phyloP scores from a whole-genome alignment of 306 rosid species.

The Canavalia ensiformis region DNA sequence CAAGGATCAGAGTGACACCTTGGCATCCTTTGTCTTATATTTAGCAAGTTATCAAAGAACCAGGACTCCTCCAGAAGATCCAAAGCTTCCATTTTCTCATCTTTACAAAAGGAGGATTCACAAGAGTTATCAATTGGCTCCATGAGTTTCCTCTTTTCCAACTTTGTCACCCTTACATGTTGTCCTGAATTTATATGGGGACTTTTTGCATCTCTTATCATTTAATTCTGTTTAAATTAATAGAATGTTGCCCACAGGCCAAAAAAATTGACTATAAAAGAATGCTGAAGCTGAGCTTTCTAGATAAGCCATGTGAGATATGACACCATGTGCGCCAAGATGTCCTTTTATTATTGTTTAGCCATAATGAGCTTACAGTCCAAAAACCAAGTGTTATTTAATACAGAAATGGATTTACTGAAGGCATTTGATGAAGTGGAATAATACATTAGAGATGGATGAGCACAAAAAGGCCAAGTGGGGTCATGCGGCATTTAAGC shows the following conservation, averaged over 20 bases:
- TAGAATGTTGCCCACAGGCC: conserved; percentile 25
- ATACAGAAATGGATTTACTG: conserved; percentile 1
- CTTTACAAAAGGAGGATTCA: conserved; percentile 58
- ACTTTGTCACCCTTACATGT: conserved; percentile 32
- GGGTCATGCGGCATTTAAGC: conserved; percentile 47
- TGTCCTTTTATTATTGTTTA: conserved; percentile 35
- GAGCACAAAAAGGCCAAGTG: conserved; percentile 40
- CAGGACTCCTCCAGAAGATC: conserved; percentile 85
- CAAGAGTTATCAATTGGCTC: conserved; percentile 53
- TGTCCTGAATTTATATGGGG: conserved; percentile 34
- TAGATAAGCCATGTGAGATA: conserved; percentile 63
- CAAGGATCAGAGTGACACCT: conserved; percentile 75
- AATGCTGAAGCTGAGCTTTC: conserved; percentile 43
- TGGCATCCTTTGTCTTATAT: conserved; percentile 59
- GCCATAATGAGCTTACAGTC: conserved; percentile 38
- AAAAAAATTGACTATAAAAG: conserved; percentile 29
- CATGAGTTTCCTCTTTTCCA: conserved; percentile 61
- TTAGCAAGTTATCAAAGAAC: conserved; percentile 79
- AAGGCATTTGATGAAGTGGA: conserved; percentile 36
- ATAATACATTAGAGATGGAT: conserved; percentile 19
- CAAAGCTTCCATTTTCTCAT: conserved; percentile 59
- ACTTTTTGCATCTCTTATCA: conserved; percentile 10
- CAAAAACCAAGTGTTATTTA: conserved; percentile 44
- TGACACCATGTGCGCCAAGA: conserved; percentile 54
- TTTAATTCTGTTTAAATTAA: conserved; percentile 26